These are phyloP conservation scores for Eucalyptus urophylla DNA, from an alignment of 345 rosid genomes.

Conservation along the genomic window DNA sequence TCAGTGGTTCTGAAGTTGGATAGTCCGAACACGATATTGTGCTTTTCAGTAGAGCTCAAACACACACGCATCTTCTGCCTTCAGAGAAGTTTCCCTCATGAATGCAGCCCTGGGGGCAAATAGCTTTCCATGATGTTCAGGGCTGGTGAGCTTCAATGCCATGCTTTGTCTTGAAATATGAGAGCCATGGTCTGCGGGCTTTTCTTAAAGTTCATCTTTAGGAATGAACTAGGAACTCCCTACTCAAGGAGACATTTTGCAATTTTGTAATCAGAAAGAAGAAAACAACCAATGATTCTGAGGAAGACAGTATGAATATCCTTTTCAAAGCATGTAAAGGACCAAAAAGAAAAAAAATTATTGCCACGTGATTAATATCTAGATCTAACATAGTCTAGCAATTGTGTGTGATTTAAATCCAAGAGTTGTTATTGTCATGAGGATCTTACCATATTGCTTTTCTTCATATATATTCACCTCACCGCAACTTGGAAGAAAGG, in stretches of 20 bases:
- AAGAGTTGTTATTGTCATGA: background rate
- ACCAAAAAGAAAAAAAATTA: too few species aligned
- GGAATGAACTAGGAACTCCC: too few species aligned
- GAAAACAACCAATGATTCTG: background rate
- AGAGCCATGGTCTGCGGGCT: too few species aligned
- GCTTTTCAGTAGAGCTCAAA: too few species aligned
- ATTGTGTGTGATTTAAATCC: too few species aligned
- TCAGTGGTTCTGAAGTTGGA: too few species aligned
- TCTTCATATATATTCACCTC: background rate
- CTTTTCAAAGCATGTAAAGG: background rate
- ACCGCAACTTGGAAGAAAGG: background rate
- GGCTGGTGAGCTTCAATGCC: background rate
- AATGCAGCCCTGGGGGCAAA: background rate
- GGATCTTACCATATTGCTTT: background rate
- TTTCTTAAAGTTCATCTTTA: too few species aligned
- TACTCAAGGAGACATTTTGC: too few species aligned
- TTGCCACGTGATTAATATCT: background rate
- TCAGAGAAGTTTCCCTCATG: background rate
- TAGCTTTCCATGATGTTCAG: background rate
- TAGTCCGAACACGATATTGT: too few species aligned
- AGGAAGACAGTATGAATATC: background rate
- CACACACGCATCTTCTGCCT: too few species aligned
- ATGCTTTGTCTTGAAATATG: background rate
- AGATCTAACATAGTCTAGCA: background rate
- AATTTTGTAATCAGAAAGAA: background rate